These are phyloP conservation scores for Beta vulgaris DNA, from an alignment of 148 eudicot species.

Conservation along the genomic window DNA sequence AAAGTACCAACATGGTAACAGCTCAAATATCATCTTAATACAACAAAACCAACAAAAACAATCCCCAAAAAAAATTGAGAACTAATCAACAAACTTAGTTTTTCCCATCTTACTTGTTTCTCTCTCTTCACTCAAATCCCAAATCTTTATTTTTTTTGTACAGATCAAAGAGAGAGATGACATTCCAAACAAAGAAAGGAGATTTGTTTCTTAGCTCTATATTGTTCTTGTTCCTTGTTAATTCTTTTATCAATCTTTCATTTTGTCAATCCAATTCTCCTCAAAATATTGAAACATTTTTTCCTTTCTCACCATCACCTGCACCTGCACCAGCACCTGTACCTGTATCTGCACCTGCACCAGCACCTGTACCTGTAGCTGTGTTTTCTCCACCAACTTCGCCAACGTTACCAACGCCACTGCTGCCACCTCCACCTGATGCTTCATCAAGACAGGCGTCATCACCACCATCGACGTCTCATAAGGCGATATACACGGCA, in stretches of 20 bases:
- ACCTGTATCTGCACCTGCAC: background rate
- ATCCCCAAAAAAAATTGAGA: conserved; percentile 8
- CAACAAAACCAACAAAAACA: conserved; percentile 26
- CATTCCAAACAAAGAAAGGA: conserved; percentile 8
- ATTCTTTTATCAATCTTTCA: conserved; percentile 29
- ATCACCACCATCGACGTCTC: conserved; percentile 23
- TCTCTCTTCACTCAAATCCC: background rate
- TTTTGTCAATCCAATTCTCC: conserved; percentile 38
- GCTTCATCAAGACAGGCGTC: background rate
- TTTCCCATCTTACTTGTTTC: background rate
- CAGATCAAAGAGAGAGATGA: conserved; percentile 18
- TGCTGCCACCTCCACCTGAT: conserved; percentile 26
- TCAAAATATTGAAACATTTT: conserved; percentile 62
- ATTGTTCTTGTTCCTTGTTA: conserved; percentile 27
- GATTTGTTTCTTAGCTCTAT: conserved; percentile 5
- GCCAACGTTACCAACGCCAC: conserved; percentile 12
- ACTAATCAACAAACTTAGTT: conserved; percentile 26
- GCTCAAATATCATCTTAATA: conserved; percentile 22
- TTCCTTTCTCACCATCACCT: conserved; percentile 27
- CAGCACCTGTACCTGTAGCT: conserved; percentile 33
- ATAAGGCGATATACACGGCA: conserved; percentile 50
- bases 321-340: background rate
- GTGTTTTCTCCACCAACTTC: conserved; percentile 19
- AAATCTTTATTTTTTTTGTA: conserved; percentile 9
- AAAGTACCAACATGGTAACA: conserved; percentile 17